Evolutionary conservation across 495 filamentous ascomycete genomes (phyloP).

Genomic region (Wilcoxina mikolae): DNA sequence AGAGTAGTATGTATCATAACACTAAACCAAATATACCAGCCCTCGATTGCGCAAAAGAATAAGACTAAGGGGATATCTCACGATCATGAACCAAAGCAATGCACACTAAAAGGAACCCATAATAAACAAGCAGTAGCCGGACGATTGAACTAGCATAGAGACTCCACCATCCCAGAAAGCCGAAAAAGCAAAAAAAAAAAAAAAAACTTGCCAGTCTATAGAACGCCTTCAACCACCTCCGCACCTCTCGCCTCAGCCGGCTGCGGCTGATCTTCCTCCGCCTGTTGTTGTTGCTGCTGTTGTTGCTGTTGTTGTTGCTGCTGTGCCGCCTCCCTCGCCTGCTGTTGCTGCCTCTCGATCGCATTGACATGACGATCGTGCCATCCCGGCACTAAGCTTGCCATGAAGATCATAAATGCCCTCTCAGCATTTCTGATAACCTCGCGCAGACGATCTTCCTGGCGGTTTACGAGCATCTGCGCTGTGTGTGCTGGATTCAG

Average conservation of each 20-base stretch:
- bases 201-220: too few species aligned
- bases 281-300: not conserved
- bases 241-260: not conserved
- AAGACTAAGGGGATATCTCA: too few species aligned
- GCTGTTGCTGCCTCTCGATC: conserved; percentile 18
- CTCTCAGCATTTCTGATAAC: conserved; percentile 20
- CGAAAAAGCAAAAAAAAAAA: too few species aligned
- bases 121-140: too few species aligned
- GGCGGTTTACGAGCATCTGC: conserved; percentile 17
- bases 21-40: too few species aligned
- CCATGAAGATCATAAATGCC: conserved; percentile 21
- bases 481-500: conserved; percentile 17
- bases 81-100: too few species aligned
- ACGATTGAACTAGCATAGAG: too few species aligned
- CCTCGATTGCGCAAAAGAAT: too few species aligned
- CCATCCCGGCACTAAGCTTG: conserved; percentile 24
- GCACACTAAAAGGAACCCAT: too few species aligned
- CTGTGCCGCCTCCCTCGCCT: conserved; percentile 3
- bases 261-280: not conserved
- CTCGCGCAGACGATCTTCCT: conserved; percentile 13
- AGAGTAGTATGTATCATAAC: too few species aligned
- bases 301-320: not conserved
- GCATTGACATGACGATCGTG: conserved; percentile 27
- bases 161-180: too few species aligned
- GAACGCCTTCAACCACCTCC: not conserved